A percentile compares a stretch with the other conserved stretches of the same genome.
Conservation (phyloP, 371 early-diverging fungal genomes). For the Mucor mucedo region DNA sequence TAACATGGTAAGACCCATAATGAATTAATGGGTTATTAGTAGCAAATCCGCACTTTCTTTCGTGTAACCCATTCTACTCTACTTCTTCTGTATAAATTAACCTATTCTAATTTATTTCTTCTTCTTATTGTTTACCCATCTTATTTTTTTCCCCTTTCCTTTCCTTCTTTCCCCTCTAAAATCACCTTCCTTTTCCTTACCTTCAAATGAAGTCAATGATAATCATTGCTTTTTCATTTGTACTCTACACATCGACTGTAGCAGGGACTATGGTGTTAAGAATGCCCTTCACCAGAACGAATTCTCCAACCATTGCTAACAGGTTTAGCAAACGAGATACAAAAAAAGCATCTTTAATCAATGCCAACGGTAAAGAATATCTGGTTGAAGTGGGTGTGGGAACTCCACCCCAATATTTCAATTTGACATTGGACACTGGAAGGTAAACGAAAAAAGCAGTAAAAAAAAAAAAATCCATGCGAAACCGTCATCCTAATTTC, state of each 20-base stretch:
- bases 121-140: background rate
- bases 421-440: constrained; percentile 26
- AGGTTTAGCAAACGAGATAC: constrained; percentile 4
- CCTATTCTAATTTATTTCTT: background rate
- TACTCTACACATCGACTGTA: background rate
- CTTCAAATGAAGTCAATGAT: background rate
- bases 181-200: background rate
- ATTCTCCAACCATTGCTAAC: background rate
- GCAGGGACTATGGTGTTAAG: background rate
- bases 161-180: background rate
- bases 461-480: background rate
- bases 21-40: background rate
- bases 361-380: constrained; percentile 27
- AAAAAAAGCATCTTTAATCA: constrained; percentile 20
- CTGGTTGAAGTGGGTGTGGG: constrained; percentile 23
- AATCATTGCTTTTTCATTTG: background rate
- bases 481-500: background rate
- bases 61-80: background rate
- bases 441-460: constrained; percentile 8
- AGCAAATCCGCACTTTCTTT: background rate
- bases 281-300: background rate
- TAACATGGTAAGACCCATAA: background rate
- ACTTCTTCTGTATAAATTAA: constrained; percentile 5
- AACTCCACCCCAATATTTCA: constrained; percentile 24
- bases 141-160: background rate